Conservation (phyloP, 139 green algal genomes). For the Limnomonas spitsbergensis region DNA sequence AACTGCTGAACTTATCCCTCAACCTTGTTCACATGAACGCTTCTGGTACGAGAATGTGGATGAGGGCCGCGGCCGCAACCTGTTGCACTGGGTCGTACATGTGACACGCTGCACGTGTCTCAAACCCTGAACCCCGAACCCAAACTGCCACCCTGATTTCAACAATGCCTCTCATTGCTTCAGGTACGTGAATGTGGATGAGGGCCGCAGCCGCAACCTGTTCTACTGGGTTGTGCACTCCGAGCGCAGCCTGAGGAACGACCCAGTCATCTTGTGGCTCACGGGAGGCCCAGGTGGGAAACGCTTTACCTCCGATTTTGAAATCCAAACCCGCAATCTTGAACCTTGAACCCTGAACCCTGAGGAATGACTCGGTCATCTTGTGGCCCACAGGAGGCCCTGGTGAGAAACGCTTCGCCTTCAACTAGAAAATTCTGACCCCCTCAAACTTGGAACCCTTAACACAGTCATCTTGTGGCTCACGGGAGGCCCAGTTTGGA, state of each 20-base stretch:
- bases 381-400: constrained; percentile 49
- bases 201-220: constrained; percentile 14
- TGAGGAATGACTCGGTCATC: constrained; percentile 23
- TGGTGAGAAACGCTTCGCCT: constrained; percentile 5
- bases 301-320: not conserved
- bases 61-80: not conserved
- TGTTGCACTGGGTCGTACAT: too few relatives aligned
- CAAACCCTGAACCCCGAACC: not conserved
- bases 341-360: constrained; percentile 26
- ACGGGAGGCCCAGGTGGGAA: constrained; percentile 41
- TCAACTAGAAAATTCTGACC: not conserved
- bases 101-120: not conserved
- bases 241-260: constrained; percentile 9
- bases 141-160: not conserved
- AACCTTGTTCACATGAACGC: not conserved
- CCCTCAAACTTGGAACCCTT: constrained; percentile 30
- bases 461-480: constrained; percentile 49
- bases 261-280: constrained; percentile 48
- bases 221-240: constrained; percentile 43
- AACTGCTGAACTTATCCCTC: too few relatives aligned
- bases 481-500: constrained; percentile 39
- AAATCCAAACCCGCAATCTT: constrained; percentile 29
- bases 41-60: constrained; percentile 43
- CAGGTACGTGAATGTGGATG: constrained; percentile 44
- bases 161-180: too few relatives aligned